Evolutionary conservation across 176 grass and related monocot species (phyloP).

Genomic region (Musa troglodytarum): DNA sequence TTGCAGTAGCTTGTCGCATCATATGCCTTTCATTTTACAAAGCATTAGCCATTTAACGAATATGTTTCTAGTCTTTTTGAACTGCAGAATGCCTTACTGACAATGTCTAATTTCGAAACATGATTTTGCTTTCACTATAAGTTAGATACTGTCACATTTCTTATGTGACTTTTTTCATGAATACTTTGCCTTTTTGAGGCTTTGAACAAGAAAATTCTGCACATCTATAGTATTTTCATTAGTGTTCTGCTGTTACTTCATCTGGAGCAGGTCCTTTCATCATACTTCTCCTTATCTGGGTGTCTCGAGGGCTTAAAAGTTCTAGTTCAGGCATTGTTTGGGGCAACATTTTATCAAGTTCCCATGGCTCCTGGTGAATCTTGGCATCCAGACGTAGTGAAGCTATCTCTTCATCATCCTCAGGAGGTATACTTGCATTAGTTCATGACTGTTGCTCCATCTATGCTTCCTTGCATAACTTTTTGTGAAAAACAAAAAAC

Average conservation of each 20-base stretch:
- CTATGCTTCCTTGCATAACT: neutral
- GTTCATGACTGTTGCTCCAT: neutral
- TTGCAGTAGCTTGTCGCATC: neutral
- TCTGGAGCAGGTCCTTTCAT: conserved; percentile 43
- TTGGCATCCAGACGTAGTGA: conserved; percentile 95
- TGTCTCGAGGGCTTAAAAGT: conserved; percentile 84
- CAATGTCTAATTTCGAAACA: no score
- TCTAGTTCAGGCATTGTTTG: conserved; percentile 88
- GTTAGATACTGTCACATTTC: neutral
- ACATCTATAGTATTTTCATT: neutral
- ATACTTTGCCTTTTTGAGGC: conserved; percentile 7
- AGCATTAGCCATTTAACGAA: neutral
- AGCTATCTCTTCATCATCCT: conserved; percentile 83
- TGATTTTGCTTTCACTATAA: neutral
- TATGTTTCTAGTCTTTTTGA: neutral
- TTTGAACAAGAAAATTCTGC: neutral
- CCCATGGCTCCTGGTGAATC: conserved; percentile 52
- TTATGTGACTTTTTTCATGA: neutral
- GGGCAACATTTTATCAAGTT: conserved; percentile 71
- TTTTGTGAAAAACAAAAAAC: neutral
- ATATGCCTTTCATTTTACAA: neutral
- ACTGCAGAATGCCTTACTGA: neutral
- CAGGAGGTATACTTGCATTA: conserved; percentile 47
- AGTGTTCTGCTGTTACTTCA: conserved; percentile 5
- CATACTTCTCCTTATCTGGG: conserved; percentile 65